Percentiles rank a stretch among this genome's conserved stretches.
Evolutionary conservation across 148 eudicot species (phyloP).

Genomic region (Persicaria maculosa): DNA sequence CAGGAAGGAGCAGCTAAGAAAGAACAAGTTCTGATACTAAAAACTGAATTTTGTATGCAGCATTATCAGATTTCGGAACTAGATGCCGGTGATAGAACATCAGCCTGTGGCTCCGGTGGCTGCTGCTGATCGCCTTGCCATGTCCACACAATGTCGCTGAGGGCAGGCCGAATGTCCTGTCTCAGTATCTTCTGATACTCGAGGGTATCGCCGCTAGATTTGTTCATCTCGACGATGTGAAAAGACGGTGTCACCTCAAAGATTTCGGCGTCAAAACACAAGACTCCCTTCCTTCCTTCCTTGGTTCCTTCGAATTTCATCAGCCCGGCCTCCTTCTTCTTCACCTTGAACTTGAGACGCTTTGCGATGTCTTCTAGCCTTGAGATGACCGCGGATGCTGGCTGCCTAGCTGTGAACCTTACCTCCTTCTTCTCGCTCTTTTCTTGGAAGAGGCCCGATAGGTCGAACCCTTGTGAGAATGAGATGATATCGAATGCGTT

Average conservation of each 20-base stretch:
- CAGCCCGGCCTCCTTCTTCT: conserved; percentile 37
- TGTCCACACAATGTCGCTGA: conserved; percentile 27
- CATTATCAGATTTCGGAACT: not conserved
- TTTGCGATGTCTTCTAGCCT: conserved; percentile 39
- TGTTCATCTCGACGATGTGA: conserved; percentile 46
- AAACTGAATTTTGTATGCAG: not conserved
- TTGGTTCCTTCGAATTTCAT: conserved; percentile 36
- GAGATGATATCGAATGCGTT: conserved; percentile 49
- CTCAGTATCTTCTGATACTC: conserved; percentile 29
- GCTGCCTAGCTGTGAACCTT: conserved; percentile 26
- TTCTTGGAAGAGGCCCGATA: conserved; percentile 41
- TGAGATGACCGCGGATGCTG: conserved; percentile 30
- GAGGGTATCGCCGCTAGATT: conserved; percentile 36
- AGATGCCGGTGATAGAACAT: not conserved
- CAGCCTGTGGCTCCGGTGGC: not conserved
- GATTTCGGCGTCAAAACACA: conserved; percentile 40
- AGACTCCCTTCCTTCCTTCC: conserved; percentile 34
- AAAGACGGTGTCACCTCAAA: conserved; percentile 48
- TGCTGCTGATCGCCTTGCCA: conserved; percentile 30
- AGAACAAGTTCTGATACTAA: not conserved
- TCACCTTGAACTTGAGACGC: conserved; percentile 31
- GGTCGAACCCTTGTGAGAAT: conserved; percentile 36
- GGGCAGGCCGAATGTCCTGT: conserved; percentile 22
- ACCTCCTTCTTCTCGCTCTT: conserved; percentile 36
- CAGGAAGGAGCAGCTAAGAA: not conserved